phyloP scores from a whole-genome alignment of 78 protist genomes.

The Ministeria vibrans region DNA sequence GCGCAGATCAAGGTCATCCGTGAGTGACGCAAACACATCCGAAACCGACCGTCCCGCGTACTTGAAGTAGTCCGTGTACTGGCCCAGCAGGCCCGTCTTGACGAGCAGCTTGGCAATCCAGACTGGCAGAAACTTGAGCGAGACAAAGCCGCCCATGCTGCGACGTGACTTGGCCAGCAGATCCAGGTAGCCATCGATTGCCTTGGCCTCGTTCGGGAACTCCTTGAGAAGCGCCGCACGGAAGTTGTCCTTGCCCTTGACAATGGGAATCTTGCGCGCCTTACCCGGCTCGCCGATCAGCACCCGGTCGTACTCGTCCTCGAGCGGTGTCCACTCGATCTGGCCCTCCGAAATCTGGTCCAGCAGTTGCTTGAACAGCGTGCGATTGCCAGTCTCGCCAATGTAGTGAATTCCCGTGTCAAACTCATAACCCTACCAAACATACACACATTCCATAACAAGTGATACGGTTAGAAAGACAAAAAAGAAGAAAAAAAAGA shows the following conservation, averaged over 20 bases:
- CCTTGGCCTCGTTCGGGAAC: slow-evolving; percentile 24
- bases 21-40: background rate
- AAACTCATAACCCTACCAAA: slow-evolving; percentile 29
- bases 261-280: background rate
- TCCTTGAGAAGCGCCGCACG: background rate
- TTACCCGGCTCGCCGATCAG: background rate
- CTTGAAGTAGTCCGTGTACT: no score
- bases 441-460: no score
- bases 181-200: slow-evolving; percentile 7
- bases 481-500: no score
- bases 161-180: background rate
- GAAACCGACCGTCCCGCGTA: background rate
- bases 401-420: slow-evolving; percentile 44
- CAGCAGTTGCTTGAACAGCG: background rate
- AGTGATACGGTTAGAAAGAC: no score
- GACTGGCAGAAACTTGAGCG: background rate
- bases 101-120: background rate
- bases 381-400: background rate
- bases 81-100: no score
- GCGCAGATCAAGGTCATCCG: background rate
- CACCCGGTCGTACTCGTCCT: background rate
- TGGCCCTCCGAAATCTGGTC: slow-evolving; percentile 9
- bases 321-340: background rate
- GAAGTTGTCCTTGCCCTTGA: background rate
- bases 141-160: background rate